Percentiles rank a stretch among this genome's conserved stretches.
These are phyloP conservation scores for Rhodotorula sp. DNA, from an alignment of 1,284 basidiomycete genomes.

Conservation along the genomic window DNA sequence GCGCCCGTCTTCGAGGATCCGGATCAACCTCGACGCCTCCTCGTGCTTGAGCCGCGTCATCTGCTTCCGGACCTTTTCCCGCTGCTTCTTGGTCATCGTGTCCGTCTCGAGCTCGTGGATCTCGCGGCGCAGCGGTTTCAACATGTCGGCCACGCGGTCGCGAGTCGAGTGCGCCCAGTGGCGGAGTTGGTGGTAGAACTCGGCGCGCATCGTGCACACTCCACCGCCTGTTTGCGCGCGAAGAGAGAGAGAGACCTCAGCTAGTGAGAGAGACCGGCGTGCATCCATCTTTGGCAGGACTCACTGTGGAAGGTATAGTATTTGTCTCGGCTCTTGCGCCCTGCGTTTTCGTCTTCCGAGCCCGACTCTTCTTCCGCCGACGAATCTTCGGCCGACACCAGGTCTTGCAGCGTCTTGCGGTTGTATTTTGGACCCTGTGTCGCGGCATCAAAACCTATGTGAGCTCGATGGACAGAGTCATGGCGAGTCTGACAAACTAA, in stretches of 20 bases:
- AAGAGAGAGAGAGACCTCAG: not conserved
- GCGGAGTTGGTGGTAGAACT: slow-evolving; percentile 19
- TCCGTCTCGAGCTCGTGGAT: not conserved
- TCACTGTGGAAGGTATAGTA: slow-evolving; percentile 19
- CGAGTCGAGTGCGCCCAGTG: slow-evolving; percentile 26
- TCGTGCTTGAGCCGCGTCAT: not conserved
- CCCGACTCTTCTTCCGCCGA: not conserved
- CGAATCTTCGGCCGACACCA: slow-evolving; percentile 2
- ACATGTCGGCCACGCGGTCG: not conserved
- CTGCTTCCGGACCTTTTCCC: not conserved
- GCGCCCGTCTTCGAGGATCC: slow-evolving; percentile 1
- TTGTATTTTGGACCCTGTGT: slow-evolving; percentile 27
- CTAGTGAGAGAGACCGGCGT: no score
- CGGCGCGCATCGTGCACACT: slow-evolving; percentile 20
- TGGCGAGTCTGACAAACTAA: not conserved
- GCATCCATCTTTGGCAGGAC: not conserved
- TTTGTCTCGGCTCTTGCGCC: slow-evolving; percentile 2
- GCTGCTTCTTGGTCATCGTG: not conserved
- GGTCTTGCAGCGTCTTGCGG: slow-evolving; percentile 10
- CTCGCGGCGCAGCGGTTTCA: not conserved
- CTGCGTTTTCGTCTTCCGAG: not conserved
- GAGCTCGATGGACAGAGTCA: not conserved
- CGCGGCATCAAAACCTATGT: not conserved
- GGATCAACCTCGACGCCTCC: slow-evolving; percentile 16
- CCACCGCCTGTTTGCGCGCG: slow-evolving; percentile 13